Conservation (phyloP, 352 stramenopile species). For the Phytophthora agathidicida region DNA sequence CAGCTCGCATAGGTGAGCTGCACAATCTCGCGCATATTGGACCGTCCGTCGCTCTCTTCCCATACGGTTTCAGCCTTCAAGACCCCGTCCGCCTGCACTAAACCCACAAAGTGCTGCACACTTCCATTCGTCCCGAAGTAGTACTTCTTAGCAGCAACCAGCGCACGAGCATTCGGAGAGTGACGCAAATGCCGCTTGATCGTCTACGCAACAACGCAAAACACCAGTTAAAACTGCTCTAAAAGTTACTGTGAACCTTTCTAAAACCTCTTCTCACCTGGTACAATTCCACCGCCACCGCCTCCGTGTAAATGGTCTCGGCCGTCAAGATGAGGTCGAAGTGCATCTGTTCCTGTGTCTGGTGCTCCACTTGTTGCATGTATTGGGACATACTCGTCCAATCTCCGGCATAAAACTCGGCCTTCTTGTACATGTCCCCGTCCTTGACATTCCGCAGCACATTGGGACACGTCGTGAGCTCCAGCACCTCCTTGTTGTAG, state of each 20-base stretch:
- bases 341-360: slow-evolving; percentile 41
- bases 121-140: slow-evolving; percentile 89
- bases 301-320: slow-evolving; percentile 88
- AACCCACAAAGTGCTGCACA: slow-evolving; percentile 81
- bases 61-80: slow-evolving; percentile 69
- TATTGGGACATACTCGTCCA: slow-evolving; percentile 68
- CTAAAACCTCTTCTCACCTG: slow-evolving; percentile 41
- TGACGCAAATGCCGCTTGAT: slow-evolving; percentile 78
- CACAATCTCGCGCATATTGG: slow-evolving; percentile 87
- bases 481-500: slow-evolving; percentile 90
- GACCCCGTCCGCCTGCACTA: slow-evolving; percentile 53
- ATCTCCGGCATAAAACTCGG: slow-evolving; percentile 79
- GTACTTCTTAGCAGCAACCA: slow-evolving; percentile 88
- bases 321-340: slow-evolving; percentile 85
- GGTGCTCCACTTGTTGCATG: slow-evolving; percentile 48
- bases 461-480: slow-evolving; percentile 86
- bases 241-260: no score
- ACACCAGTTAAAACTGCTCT: not conserved
- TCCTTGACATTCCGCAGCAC: slow-evolving; percentile 56
- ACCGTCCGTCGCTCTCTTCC: slow-evolving; percentile 72
- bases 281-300: slow-evolving; percentile 70
- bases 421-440: slow-evolving; percentile 33
- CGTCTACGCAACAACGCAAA: slow-evolving; percentile 39
- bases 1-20: slow-evolving; percentile 43
- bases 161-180: slow-evolving; percentile 44